phyloP scores from a whole-genome alignment of 169 alveolate species.

The Plasmodium billcollinsi region DNA sequence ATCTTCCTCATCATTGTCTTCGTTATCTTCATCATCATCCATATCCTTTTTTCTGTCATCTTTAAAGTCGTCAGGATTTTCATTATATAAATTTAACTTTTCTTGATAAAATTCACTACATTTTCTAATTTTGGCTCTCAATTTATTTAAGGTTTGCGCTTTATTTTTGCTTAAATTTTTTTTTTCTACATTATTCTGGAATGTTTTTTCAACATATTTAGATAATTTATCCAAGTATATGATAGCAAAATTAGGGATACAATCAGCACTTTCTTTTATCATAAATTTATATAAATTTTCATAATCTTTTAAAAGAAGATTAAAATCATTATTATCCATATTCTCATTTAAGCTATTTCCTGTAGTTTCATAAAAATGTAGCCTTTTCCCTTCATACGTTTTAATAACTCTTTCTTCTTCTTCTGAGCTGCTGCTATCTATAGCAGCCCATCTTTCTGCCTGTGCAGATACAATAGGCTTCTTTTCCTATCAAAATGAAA shows the following conservation, averaged over 20 bases:
- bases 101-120: constrained; percentile 86
- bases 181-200: constrained; percentile 85
- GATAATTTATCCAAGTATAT: constrained; percentile 81
- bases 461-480: constrained; percentile 78
- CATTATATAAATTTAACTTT: constrained; percentile 84
- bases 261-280: constrained; percentile 82
- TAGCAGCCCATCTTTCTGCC: constrained; percentile 84
- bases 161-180: constrained; percentile 88
- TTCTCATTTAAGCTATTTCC: constrained; percentile 83
- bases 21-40: constrained; percentile 82
- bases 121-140: constrained; percentile 88
- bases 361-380: constrained; percentile 83
- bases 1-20: constrained; percentile 73
- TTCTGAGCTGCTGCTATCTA: constrained; percentile 87
- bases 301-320: constrained; percentile 86
- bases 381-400: constrained; percentile 88
- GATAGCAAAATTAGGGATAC: constrained; percentile 82
- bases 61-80: constrained; percentile 84
- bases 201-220: constrained; percentile 64
- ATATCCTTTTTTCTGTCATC: constrained; percentile 78
- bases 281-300: constrained; percentile 85
- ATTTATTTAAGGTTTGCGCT: constrained; percentile 87
- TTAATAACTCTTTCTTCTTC: constrained; percentile 89
- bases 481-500: constrained; percentile 78
- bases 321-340: constrained; percentile 84